Evolutionary conservation across 345 rosid species (phyloP).

Genomic region (Firmiana major): DNA sequence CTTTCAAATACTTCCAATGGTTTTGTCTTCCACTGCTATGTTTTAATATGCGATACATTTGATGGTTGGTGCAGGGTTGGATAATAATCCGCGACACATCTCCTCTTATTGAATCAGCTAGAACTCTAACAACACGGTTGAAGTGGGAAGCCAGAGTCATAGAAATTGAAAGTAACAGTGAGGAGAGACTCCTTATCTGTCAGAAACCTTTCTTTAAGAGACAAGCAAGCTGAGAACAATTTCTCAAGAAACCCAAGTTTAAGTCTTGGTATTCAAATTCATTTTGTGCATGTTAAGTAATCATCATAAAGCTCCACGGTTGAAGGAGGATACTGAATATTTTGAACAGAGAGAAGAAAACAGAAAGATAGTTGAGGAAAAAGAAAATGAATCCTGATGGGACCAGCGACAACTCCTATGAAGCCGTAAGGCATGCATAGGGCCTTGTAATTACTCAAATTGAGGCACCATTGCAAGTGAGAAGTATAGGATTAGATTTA

Average conservation of each 20-base stretch:
- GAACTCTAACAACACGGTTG: constrained; percentile 58
- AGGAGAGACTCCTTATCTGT: constrained; percentile 87
- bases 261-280: constrained; percentile 26
- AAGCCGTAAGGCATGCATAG: constrained; percentile 57
- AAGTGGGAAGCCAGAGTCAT: constrained; percentile 95
- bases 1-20: background rate
- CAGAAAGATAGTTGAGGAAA: constrained; percentile 35
- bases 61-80: constrained; percentile 78
- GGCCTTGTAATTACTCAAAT: constrained; percentile 45
- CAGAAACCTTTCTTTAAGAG: constrained; percentile 85
- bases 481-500: constrained; percentile 30
- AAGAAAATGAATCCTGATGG: constrained; percentile 27
- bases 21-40: background rate
- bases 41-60: background rate
- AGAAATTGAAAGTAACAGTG: constrained; percentile 80
- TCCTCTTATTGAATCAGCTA: constrained; percentile 68
- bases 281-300: constrained; percentile 28
- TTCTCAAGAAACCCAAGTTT: constrained; percentile 11
- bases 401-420: constrained; percentile 37
- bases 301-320: constrained; percentile 28
- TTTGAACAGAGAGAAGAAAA: constrained; percentile 40
- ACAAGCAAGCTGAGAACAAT: constrained; percentile 43
- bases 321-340: constrained; percentile 18
- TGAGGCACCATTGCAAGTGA: constrained; percentile 22
- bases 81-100: constrained; percentile 75